Evolutionary conservation across 305 asterid species (phyloP).

Genomic region (Fraxinus xanthoxyloides): DNA sequence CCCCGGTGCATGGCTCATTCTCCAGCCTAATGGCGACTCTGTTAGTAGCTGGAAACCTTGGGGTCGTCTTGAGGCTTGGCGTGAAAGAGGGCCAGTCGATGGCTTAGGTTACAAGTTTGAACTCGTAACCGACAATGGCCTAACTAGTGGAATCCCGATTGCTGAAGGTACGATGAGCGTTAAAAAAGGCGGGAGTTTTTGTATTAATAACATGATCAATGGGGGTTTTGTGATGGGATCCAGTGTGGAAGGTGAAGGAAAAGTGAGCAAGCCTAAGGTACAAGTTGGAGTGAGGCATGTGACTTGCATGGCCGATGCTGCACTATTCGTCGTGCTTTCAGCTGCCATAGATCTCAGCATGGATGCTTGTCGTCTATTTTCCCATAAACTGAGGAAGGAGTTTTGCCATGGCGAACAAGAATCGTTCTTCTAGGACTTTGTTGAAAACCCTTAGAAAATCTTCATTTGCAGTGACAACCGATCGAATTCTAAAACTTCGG

Average conservation of each 20-base stretch:
- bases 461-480: constrained; percentile 42
- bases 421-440: constrained; percentile 18
- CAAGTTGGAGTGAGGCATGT: constrained; percentile 76
- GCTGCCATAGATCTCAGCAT: constrained; percentile 87
- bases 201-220: constrained; percentile 48
- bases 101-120: constrained; percentile 79
- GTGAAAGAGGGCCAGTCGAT: constrained; percentile 64
- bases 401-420: constrained; percentile 53
- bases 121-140: constrained; percentile 56
- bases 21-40: constrained; percentile 61
- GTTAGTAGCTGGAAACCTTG: constrained; percentile 87
- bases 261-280: constrained; percentile 56
- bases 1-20: constrained; percentile 89
- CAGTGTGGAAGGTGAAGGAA: constrained; percentile 74
- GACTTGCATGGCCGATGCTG: constrained; percentile 78
- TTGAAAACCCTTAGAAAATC: neutral
- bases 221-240: constrained; percentile 79
- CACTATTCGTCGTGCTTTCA: constrained; percentile 65
- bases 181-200: constrained; percentile 65
- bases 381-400: constrained; percentile 70
- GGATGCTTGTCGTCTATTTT: constrained; percentile 76
- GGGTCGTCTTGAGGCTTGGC: constrained; percentile 95
- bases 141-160: constrained; percentile 55
- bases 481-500: constrained; percentile 30
- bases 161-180: constrained; percentile 65